Conservation (phyloP, 2,329 filamentous ascomycete genomes). For the Pseudogymnoascus sp. region DNA sequence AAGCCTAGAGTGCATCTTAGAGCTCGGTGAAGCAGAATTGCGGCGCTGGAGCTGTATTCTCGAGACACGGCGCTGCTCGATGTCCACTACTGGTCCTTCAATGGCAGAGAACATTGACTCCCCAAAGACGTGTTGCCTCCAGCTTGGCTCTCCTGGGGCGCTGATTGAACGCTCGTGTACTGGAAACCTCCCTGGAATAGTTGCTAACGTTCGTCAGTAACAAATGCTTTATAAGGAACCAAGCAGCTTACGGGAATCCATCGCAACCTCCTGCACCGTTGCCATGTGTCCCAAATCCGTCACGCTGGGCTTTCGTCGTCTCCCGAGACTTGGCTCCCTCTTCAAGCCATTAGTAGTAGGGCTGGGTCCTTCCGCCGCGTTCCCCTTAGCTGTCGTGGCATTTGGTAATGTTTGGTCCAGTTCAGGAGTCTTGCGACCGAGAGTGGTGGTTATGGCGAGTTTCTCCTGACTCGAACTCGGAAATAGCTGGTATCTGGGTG, state of each 20-base stretch:
- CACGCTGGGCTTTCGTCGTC: constrained; percentile 58
- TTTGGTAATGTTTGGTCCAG: constrained; percentile 44
- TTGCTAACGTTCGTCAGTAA: constrained; percentile 41
- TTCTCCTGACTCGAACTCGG: constrained; percentile 45
- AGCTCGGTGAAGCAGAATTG: constrained; percentile 18
- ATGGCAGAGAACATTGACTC: constrained; percentile 31
- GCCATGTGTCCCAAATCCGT: constrained; percentile 63
- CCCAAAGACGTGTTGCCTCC: constrained; percentile 40
- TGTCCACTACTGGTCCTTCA: constrained; percentile 30
- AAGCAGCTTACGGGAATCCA: constrained; percentile 62
- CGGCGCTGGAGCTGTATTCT: constrained; percentile 8
- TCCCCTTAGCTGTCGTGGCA: constrained; percentile 32
- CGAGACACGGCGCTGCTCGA: background rate
- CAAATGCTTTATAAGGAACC: constrained; percentile 14
- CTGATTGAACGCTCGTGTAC: constrained; percentile 60
- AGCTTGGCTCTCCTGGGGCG: constrained; percentile 46
- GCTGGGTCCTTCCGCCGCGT: constrained; percentile 33
- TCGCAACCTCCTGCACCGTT: constrained; percentile 59
- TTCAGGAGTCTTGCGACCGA: background rate
- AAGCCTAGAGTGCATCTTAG: background rate
- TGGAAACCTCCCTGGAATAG: constrained; percentile 59
- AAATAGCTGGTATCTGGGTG: constrained; percentile 56
- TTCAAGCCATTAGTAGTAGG: constrained; percentile 39
- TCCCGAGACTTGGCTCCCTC: constrained; percentile 51
- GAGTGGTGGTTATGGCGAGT: constrained; percentile 30